Base-by-base conservation (phyloP, 495 filamentous ascomycete species). In the Neurospora sp. region DNA sequence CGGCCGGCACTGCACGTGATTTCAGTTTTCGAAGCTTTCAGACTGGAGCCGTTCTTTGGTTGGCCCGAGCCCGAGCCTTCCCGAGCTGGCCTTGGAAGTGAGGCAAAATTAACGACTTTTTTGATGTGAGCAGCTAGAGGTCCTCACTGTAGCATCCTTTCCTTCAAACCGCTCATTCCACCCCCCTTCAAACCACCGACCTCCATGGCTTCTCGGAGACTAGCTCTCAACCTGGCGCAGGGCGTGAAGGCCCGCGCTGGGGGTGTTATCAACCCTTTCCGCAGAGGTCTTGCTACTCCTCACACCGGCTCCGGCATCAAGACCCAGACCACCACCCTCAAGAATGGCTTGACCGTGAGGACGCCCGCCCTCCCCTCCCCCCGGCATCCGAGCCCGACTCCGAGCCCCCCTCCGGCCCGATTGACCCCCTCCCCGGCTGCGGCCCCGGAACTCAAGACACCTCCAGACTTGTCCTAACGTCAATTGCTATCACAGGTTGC, bases 311-410 rank as follows among this genome's bases (percentile, higher is more conserved):
- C 84, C 71, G 80, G 81, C 82, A 89, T 85, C 82, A 94, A 91
- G 84, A 97, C 94, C 75, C 90, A 98, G 87, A 93, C 90, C 78
- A 99, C 96, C 41, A 99, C 96, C 38, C 87, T 99, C 79, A 92
- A 90, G 83, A 99, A 98, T 88, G 96, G 96, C 78, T 88, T 99
- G 83, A 99, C 96, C 72, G 96, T 98, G 90, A 80, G 92, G 53
- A 65, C 53, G 48, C 48, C 48, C 20, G 48, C 48, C 20, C 20
- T 14, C 74, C 70, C 71, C 53, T 45, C 16, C 20, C 20, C 35
- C 45, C 68, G 48, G 38, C 22, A 14, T 38, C 72, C 35, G 38
- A 38, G 35, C n/a, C 35, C 48, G 48, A 27, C 40, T 69, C 39
- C 31, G 37, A 65, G 27, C 27, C 27, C 48, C 39, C 8, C 22